Evolutionary conservation across 2,329 filamentous ascomycete genomes (phyloP).

Genomic region (Colletotrichum kahawae): DNA sequence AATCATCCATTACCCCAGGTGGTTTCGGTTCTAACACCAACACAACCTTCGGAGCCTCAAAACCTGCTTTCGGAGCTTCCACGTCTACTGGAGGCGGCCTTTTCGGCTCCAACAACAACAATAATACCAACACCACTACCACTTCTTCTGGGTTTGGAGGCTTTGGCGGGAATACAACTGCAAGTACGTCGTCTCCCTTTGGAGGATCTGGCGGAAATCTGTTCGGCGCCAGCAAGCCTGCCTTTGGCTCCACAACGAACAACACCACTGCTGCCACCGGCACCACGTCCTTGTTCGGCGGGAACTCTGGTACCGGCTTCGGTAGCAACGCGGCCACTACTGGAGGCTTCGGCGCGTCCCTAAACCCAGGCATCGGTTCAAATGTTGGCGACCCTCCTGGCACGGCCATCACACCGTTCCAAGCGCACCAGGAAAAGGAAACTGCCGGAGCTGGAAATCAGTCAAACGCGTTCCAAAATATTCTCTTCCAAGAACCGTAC

Average conservation of each 20-base stretch:
- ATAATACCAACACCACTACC: constrained; percentile 39
- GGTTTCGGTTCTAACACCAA: constrained; percentile 40
- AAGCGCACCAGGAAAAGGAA: constrained; percentile 77
- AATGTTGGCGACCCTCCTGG: constrained; percentile 67
- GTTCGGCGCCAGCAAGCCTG: constrained; percentile 57
- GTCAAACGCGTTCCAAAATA: constrained; percentile 75
- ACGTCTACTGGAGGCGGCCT: constrained; percentile 44
- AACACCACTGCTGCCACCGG: constrained; percentile 46
- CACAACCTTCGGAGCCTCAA: constrained; percentile 42
- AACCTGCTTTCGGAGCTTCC: constrained; percentile 15
- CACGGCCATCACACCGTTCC: constrained; percentile 73
- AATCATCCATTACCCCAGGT: neutral
- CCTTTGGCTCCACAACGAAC: constrained; percentile 50
- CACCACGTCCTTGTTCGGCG: constrained; percentile 53
- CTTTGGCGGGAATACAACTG: constrained; percentile 40
- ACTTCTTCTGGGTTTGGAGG: constrained; percentile 43
- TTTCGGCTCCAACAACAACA: constrained; percentile 47
- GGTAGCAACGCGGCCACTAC: constrained; percentile 40
- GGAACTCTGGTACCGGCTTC: constrained; percentile 39
- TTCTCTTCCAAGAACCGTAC: constrained; percentile 80
- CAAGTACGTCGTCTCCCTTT: constrained; percentile 41
- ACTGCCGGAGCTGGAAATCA: constrained; percentile 55
- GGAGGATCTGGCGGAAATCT: constrained; percentile 48
- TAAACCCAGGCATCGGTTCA: constrained; percentile 56
- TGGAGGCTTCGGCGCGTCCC: constrained; percentile 46